Evolutionary conservation across 2,329 filamentous ascomycete genomes (phyloP).

Genomic region (Ceratocystis albifundus): DNA sequence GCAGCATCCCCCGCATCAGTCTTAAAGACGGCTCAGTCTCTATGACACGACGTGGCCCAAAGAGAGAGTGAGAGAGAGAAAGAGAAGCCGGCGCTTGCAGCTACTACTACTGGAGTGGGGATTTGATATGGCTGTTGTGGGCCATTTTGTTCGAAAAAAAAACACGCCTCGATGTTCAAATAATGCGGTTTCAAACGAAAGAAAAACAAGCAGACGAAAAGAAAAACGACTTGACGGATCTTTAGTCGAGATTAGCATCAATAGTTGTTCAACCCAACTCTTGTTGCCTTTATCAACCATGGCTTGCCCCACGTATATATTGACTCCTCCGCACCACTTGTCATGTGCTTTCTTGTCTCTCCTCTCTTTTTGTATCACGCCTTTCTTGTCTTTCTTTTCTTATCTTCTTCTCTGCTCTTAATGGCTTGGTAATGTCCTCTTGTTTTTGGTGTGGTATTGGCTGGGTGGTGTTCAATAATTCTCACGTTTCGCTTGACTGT

Average conservation of each 20-base stretch:
- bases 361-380: slow-evolving; percentile 38
- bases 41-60: too few species aligned
- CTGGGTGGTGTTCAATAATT: slow-evolving; percentile 8
- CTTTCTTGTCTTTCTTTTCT: slow-evolving; percentile 22
- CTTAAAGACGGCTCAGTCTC: slow-evolving; percentile 37
- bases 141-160: background rate
- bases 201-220: background rate
- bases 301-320: background rate
- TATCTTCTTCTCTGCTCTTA: slow-evolving; percentile 9
- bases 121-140: background rate
- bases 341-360: slow-evolving; percentile 25
- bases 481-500: slow-evolving; percentile 16
- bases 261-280: background rate
- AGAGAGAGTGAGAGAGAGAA: background rate
- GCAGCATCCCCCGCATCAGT: slow-evolving; percentile 70
- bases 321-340: slow-evolving; percentile 5
- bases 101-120: background rate
- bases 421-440: slow-evolving; percentile 19
- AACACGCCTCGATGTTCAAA: background rate
- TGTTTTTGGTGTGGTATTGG: slow-evolving; percentile 12
- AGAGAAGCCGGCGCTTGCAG: background rate
- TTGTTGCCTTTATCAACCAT: background rate
- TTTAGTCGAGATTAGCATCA: background rate
- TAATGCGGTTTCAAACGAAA: background rate
- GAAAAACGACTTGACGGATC: background rate